Base-by-base conservation (phyloP, 108 stramenopile genomes). In the Parietichytrium sp. region DNA sequence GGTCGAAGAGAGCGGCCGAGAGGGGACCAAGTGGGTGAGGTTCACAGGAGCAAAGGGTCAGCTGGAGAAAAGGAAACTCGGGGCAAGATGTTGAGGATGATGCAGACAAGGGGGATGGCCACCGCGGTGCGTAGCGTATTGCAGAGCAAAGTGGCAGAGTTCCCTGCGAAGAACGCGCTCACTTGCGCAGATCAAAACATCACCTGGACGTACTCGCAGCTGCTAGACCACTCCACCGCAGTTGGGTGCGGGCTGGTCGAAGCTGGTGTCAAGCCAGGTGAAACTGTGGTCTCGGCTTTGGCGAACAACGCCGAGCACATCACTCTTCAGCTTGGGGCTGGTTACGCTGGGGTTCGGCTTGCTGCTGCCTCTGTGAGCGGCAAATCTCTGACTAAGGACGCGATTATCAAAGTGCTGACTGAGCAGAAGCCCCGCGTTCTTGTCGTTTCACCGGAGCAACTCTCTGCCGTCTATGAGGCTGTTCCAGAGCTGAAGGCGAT, bases 401-500 rank as follows among this genome's bases (percentile, higher is more conserved):
- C 38, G 10, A 33, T 72, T 15, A 42, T 13, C 33, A 36, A 45
- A n/a, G n/a, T 72, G 38, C 61, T 72, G 38, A 45, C 18, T n/a
- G 42, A 72, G 38, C 36, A 72, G 38, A 72, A 72, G 61, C 45
- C 38, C 61, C 6, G 38, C 10, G 61, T 72, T 6, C 61, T 72
- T 2, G 36, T 72, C 25, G 42, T 72, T 0, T 72, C 61, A n/a
- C 3, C 61, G 25, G 61, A 72, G 23, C 36, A 72, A 42, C 13
- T 72, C 61, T 45, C 38, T 45, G 61, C 45, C 38, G 61, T 72
- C 20, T 72, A 72, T n/a, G 61, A 72, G 61, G 38, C 45, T 42
- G 6, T 72, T 12, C 61, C 61, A n/a, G 61, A 72, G 61, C 61
- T 72, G 38, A 72, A 72, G 61, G 61, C 38, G 15, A 72, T 72